Evolutionary conservation across 1,139 yeast genomes (phyloP), one percentile per base, ranked within the genome.

Genomic region (Geotrichum europaeum): DNA sequence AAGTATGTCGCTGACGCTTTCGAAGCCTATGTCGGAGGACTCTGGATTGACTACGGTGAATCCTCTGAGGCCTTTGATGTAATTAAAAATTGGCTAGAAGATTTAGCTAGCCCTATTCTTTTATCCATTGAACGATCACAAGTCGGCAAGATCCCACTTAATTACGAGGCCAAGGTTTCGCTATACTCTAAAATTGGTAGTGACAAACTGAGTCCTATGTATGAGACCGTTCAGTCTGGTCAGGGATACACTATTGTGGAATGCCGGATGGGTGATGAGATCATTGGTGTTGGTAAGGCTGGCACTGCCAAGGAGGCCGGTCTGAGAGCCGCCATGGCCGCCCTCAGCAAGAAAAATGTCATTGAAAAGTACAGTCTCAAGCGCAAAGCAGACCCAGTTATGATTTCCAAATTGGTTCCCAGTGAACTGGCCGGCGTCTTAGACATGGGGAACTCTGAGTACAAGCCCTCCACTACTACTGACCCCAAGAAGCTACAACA

Each of bases 21-120:
- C 72, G 97, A 92, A 73, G 97, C 97, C 0, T 92, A 91, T 69
- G 80, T 92, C 49, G 98, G 96, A 4, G 98, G 95, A 0, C 74
- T 92, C 51, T 83, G 63, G 63, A 53, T 55, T 7, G 43, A 53
- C 18, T 45, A 84, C 12, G 78, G 84, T 51, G 96, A 89, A 65
- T 70, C 75, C 53, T 70, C 72, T 0, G 76, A 79, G 3, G 80
- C 82, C 54, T 75, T 80, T 47, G 75, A 74, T 0, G 78, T 75
- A 30, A 83, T 88, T 4, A 78, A 80, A 62, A 71, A 76, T 9
- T 91, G 96, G 96, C 71, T 90, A 20, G 71, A 73, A 5, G 73
- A 77, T 57, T 75, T 90, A 40, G 80, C 84, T 56, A 76, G 75
- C 50, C 86, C 87, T 64, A 69, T 82, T 69, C 67, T 91, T 74